Evolutionary conservation across 2,329 filamentous ascomycete species (phyloP), one percentile per base, ranked within the genome.

Genomic region (Calonectria honghensis): DNA sequence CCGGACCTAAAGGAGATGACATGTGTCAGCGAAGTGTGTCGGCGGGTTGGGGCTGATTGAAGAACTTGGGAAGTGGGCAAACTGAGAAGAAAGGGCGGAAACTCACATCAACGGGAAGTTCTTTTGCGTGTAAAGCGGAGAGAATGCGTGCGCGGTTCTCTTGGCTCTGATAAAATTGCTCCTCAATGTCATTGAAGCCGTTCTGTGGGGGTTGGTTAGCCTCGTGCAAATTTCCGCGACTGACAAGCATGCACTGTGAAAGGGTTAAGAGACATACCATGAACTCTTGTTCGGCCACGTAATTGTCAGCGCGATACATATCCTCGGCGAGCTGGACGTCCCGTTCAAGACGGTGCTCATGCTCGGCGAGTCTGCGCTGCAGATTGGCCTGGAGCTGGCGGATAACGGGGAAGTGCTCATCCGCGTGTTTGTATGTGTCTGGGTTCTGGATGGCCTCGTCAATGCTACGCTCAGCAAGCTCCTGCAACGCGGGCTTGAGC

Each of bases 401-500:
- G 78, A 89, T 86, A 70, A 93, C 84, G 24, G 85, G 82, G 13
- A 85, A 77, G 82, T 91, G 91, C 80, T 93, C 90, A 9, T 87
- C 85, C 16, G 88, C 88, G 76, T 89, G 83, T 80, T 90, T 88
- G 84, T 92, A 87, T 59, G 86, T 87, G 11, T 89, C 84, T 10
- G 89, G 87, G 67, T 91, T 87, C 64, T 89, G 85, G 75, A 91
- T 86, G 73, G 94, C 84, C 73, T 89, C 87, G 64, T 91, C 90
- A 73, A 93, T 84, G 67, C 87, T 89, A 41, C 91, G 88, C 68
- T 91, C 90, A 24, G 92, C 92, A 27, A 95, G 87, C 80, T 94
- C 92, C 73, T 92, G 91, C 18, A 94, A 86, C 13, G 92, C 89
- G 20, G 91, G 90, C 83, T 93, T 94, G 79, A 94, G 84, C 37